Base-by-base conservation (phyloP, 228 moss, liverwort and hornwort species). In the Sphagnum magellanicum region DNA sequence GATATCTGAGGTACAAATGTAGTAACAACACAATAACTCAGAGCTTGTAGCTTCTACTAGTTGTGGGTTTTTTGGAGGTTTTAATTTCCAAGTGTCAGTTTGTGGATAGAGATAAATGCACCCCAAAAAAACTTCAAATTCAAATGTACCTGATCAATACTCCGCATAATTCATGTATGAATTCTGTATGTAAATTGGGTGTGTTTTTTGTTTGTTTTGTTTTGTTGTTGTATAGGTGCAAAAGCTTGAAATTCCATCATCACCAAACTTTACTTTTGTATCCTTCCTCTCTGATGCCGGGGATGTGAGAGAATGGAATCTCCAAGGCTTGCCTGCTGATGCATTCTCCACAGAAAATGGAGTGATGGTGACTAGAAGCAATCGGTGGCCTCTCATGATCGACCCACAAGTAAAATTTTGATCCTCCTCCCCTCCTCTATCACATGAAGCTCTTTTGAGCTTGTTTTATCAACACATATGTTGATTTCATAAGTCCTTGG, bases 371-470 rank as follows among this genome's bases (percentile, higher is more conserved):
- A 92, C 86, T 9, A 79, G 92, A 8, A 90, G 88, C 74, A 83
- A 79, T 73, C 80, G 90, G 79, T 92, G 92, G 92, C 86, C 92
- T 53, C 92, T 92, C 60, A 90, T 92, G 88, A 92, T 92, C 46
- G 92, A 92, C 78, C 92, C 92, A 8, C 92, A 92, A 79, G 92
- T 92, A 59, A 6, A 52, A 16, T 46, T 14, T 48, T 6, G 48
- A 12, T 15, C 12, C 16, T 5, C 16, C 47, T 6, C 5, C 14
- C 46, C 14, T n/a, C 32, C n/a, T 14, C 55, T 49, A 10, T 67
- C 50, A 50, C 67, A 67, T 32, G 32, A 32, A 32, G 32, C 32
- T 32, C 32, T 32, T 32, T 32, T 32, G 17, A 65, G 51, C 67
- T 50, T 51, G 6, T 63, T 58, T 4, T 16, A 8, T 32, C 9